phyloP scores from a whole-genome alignment of 306 rosid genomes.

The Corylus avellana region DNA sequence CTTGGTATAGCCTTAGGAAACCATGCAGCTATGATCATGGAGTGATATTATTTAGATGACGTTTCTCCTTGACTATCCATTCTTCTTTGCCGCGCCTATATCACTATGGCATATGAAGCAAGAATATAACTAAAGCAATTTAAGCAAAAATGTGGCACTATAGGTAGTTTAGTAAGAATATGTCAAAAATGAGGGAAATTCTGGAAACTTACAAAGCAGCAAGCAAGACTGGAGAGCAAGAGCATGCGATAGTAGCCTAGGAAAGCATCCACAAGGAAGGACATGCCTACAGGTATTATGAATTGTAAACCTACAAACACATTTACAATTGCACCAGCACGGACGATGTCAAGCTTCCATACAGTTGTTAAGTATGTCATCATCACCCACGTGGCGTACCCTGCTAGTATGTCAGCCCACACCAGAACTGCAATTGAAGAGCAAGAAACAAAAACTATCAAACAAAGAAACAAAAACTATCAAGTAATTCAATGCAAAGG shows the following conservation, averaged over 20 bases:
- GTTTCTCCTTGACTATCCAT: too few species aligned
- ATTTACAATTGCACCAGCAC: constrained; percentile 36
- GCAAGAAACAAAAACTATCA: too few species aligned
- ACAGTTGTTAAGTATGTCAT: constrained; percentile 28
- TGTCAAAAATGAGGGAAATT: background rate
- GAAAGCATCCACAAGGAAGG: constrained; percentile 25
- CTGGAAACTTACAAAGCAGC: constrained; percentile 16
- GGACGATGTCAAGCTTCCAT: constrained; percentile 22
- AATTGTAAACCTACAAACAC: constrained; percentile 13
- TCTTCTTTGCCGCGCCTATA: too few species aligned
- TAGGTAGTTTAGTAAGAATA: too few species aligned
- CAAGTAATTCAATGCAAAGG: too few species aligned
- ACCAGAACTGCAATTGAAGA: background rate
- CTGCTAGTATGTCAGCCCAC: constrained; percentile 4
- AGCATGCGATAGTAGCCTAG: constrained; percentile 24
- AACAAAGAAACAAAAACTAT: too few species aligned
- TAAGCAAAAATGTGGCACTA: too few species aligned
- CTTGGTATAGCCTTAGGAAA: too few species aligned
- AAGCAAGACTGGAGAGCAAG: constrained; percentile 27
- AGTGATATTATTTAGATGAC: too few species aligned
- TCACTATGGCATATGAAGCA: too few species aligned
- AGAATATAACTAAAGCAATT: too few species aligned
- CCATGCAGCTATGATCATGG: too few species aligned
- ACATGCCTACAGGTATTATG: constrained; percentile 26
- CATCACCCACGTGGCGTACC: constrained; percentile 20